Conservation (phyloP, 805 yeast genomes). For the Candida ulmi region DNA sequence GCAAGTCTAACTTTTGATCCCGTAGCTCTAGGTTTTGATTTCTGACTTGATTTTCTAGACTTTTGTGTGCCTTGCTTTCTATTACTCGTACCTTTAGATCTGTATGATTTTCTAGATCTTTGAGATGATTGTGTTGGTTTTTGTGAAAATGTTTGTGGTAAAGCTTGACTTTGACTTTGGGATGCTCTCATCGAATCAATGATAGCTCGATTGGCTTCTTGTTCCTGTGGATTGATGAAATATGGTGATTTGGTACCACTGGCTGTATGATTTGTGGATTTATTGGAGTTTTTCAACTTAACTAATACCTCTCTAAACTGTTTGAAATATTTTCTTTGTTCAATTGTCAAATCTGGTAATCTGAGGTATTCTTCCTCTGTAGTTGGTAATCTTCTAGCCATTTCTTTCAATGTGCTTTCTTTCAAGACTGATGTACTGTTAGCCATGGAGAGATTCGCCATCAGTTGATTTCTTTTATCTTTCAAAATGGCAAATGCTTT, state of each 20-base stretch:
- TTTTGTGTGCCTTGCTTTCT: neutral
- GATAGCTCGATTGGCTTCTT: conserved; percentile 11
- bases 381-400: conserved; percentile 52
- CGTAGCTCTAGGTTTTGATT: neutral
- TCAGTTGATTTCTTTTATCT: conserved; percentile 35
- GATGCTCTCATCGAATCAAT: conserved; percentile 20
- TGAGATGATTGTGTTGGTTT: neutral
- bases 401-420: conserved; percentile 40
- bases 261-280: conserved; percentile 1
- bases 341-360: conserved; percentile 27
- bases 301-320: conserved; percentile 33
- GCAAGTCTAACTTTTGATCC: neutral
- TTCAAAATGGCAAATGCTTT: conserved; percentile 26
- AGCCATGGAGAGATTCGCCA: conserved; percentile 30
- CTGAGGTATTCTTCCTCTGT: conserved; percentile 39
- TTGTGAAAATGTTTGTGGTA: neutral
- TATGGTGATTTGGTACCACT: conserved; percentile 14
- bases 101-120: neutral
- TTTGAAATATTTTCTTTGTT: conserved; percentile 27
- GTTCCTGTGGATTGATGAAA: conserved; percentile 10
- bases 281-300: conserved; percentile 8
- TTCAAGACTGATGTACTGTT: conserved; percentile 31
- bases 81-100: neutral
- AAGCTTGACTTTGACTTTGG: conserved; percentile 3
- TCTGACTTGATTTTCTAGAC: neutral